Percentiles rank a stretch among this genome's conserved stretches.
Conservation (phyloP, 2,329 filamentous ascomycete genomes). For the Pyrenophora teres region DNA sequence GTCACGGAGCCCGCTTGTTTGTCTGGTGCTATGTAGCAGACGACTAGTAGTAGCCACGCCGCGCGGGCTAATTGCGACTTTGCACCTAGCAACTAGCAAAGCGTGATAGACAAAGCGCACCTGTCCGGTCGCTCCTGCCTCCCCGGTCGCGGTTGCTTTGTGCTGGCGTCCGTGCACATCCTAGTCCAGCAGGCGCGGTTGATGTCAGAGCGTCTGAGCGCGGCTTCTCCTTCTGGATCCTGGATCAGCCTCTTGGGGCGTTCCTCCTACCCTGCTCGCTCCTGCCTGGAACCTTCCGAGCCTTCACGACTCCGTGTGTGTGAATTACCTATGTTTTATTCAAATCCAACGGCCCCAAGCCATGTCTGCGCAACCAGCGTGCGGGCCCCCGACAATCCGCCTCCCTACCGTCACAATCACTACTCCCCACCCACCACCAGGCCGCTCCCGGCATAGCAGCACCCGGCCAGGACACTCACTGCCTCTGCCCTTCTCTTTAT, state of each 20-base stretch:
- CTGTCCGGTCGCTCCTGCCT: slow-evolving; percentile 8
- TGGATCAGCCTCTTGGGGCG: slow-evolving; percentile 48
- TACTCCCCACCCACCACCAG: slow-evolving; percentile 17
- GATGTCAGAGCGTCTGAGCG: slow-evolving; percentile 47
- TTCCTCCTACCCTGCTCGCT: slow-evolving; percentile 27
- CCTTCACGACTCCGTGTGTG: slow-evolving; percentile 38
- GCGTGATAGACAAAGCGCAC: neutral
- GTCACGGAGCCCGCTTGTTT: too few relatives aligned
- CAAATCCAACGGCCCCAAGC: slow-evolving; percentile 47
- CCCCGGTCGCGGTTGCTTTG: slow-evolving; percentile 29
- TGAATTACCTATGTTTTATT: slow-evolving; percentile 49
- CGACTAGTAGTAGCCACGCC: too few relatives aligned
- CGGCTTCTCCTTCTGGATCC: slow-evolving; percentile 46
- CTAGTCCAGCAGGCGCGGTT: slow-evolving; percentile 39
- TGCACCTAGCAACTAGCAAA: too few relatives aligned
- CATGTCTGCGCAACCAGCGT: slow-evolving; percentile 39
- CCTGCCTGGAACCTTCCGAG: slow-evolving; percentile 46
- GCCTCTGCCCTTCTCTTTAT: slow-evolving; percentile 24
- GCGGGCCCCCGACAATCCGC: slow-evolving; percentile 36
- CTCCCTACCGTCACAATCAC: slow-evolving; percentile 17
- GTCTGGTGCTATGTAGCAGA: too few relatives aligned
- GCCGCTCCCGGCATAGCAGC: slow-evolving; percentile 21
- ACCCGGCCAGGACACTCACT: slow-evolving; percentile 6
- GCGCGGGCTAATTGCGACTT: too few relatives aligned
- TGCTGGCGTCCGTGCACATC: slow-evolving; percentile 23